Evolutionary conservation across 495 filamentous ascomycete genomes (phyloP).

Genomic region (Schizothecium vesticola): DNA sequence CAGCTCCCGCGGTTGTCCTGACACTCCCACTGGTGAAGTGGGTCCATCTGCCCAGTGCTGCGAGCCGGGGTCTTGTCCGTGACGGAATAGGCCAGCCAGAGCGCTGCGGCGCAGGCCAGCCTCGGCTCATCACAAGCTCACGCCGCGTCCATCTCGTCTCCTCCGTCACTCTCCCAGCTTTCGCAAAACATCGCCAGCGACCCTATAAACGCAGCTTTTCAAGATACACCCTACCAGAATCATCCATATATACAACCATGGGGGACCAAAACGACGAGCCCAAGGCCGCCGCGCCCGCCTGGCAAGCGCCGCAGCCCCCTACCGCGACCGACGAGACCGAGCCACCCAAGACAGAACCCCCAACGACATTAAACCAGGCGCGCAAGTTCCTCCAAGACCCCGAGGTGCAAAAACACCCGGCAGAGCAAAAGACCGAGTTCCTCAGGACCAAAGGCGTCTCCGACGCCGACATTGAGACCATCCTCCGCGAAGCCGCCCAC

Average conservation of each 20-base stretch:
- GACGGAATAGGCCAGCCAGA: neutral
- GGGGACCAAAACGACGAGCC: conserved; percentile 13
- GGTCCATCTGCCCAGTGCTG: neutral
- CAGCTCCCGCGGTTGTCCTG: neutral
- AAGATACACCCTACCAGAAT: neutral
- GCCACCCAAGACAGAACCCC: conserved; percentile 20
- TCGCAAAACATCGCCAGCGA: neutral
- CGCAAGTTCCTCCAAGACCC: conserved; percentile 75
- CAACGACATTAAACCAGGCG: conserved; percentile 61
- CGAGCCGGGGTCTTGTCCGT: neutral
- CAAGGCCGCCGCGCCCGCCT: conserved; percentile 14
- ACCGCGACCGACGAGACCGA: conserved; percentile 14
- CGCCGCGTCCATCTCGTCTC: neutral
- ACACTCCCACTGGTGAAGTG: neutral
- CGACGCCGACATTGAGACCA: conserved; percentile 58
- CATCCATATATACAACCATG: conserved; percentile 4
- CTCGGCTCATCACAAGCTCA: conserved; percentile 10
- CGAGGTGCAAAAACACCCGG: conserved; percentile 61
- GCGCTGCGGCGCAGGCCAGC: conserved; percentile 2
- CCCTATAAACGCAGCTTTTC: neutral
- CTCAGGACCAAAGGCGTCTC: conserved; percentile 73
- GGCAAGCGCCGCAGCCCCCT: conserved; percentile 11
- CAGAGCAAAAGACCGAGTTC: conserved; percentile 71
- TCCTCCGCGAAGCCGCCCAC: conserved; percentile 48
- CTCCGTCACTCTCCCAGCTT: neutral